These are phyloP conservation scores for Daedaleopsis nitida DNA, from an alignment of 768 basidiomycete genomes.

Conservation along the genomic window DNA sequence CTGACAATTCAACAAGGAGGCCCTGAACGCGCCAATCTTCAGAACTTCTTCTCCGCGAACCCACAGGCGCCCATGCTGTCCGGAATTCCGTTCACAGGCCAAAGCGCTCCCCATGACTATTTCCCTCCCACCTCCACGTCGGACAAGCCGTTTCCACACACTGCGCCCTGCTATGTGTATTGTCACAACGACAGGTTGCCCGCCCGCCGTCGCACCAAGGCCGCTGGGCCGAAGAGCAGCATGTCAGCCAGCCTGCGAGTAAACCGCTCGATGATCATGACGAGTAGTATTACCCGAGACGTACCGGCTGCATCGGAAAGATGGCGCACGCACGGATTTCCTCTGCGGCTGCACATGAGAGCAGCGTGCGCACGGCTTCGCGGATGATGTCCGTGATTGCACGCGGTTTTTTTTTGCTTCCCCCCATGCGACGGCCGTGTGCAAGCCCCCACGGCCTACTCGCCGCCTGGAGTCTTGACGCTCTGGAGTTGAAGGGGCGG, in stretches of 20 bases:
- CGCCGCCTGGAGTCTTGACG: background rate
- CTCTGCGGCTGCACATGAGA: background rate
- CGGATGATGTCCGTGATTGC: slow-evolving; percentile 10
- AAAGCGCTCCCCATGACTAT: background rate
- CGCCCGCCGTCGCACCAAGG: background rate
- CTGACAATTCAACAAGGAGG: background rate
- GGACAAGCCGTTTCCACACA: background rate
- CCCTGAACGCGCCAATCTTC: slow-evolving; percentile 10
- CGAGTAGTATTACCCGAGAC: slow-evolving; percentile 2
- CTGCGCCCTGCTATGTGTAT: background rate
- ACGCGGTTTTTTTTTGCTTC: slow-evolving; percentile 3
- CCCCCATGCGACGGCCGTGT: background rate
- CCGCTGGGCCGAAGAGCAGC: background rate
- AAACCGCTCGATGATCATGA: slow-evolving; percentile 11
- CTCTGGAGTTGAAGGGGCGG: background rate
- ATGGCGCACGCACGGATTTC: background rate
- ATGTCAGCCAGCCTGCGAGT: background rate
- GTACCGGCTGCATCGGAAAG: slow-evolving; percentile 13
- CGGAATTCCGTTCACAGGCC: slow-evolving; percentile 14
- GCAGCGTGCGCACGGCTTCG: slow-evolving; percentile 2
- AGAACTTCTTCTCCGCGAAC: slow-evolving; percentile 6
- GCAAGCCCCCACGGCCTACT: background rate
- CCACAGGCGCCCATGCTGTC: slow-evolving; percentile 11
- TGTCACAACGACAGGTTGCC: background rate
- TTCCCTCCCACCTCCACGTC: background rate